Percentiles rank a stretch among this genome's conserved stretches.
phyloP scores from a whole-genome alignment of 2,329 filamentous ascomycete genomes.

The Fusarium fracticaudum region DNA sequence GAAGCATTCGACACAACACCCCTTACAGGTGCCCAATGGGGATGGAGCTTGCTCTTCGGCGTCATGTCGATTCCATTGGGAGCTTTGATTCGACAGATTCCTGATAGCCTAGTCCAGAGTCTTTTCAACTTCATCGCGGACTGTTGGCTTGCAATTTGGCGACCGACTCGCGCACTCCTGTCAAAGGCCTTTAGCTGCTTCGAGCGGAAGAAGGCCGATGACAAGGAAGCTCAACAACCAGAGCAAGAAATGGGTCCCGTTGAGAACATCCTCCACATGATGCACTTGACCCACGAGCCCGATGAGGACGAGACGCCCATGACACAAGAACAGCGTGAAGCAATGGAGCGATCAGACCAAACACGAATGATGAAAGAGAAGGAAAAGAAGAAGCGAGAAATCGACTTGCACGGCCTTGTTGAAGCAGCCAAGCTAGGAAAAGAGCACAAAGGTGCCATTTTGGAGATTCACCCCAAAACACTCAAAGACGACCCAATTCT shows the following conservation, averaged over 20 bases:
- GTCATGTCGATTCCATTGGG: slow-evolving; percentile 72
- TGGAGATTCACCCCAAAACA: slow-evolving; percentile 55
- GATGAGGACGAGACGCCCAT: slow-evolving; percentile 35
- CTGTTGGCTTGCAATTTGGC: slow-evolving; percentile 18
- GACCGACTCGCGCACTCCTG: slow-evolving; percentile 21
- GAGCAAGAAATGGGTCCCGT: slow-evolving; percentile 41
- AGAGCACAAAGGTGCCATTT: slow-evolving; percentile 38
- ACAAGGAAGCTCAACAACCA: slow-evolving; percentile 12
- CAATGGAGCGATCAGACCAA: slow-evolving; percentile 34
- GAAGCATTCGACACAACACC: slow-evolving; percentile 70
- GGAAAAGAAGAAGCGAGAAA: slow-evolving; percentile 29
- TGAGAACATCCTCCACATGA: slow-evolving; percentile 37
- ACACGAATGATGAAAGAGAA: slow-evolving; percentile 24
- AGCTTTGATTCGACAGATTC: slow-evolving; percentile 53
- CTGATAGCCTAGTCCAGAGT: slow-evolving; percentile 47
- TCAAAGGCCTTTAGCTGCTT: slow-evolving; percentile 27
- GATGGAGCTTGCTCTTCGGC: slow-evolving; percentile 74
- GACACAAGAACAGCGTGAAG: slow-evolving; percentile 37
- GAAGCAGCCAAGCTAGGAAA: slow-evolving; percentile 45
- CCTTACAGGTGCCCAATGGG: slow-evolving; percentile 74
- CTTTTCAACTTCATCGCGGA: slow-evolving; percentile 34
- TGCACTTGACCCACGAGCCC: slow-evolving; percentile 22
- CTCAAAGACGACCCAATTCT: slow-evolving; percentile 52
- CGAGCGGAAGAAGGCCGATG: slow-evolving; percentile 37
- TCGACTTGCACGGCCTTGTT: slow-evolving; percentile 47